Percentiles rank a stretch among this genome's conserved stretches.
Evolutionary conservation across 2,329 filamentous ascomycete species (phyloP).

Genomic region (Colletotrichum agaves): DNA sequence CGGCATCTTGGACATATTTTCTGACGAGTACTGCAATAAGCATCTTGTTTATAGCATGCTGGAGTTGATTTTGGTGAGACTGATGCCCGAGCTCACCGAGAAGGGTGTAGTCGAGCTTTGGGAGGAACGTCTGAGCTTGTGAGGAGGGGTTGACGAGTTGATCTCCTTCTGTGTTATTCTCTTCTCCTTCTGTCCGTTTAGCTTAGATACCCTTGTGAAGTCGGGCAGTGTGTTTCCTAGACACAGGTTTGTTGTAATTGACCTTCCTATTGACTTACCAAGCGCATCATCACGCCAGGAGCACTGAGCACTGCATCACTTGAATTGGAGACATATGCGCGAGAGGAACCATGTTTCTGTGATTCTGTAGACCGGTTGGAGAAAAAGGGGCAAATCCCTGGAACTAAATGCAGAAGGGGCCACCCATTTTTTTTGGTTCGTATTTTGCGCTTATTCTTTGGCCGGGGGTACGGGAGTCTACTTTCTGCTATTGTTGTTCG

Average conservation of each 20-base stretch:
- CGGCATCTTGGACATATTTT: conserved; percentile 77
- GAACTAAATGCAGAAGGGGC: conserved; percentile 37
- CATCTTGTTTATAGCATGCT: conserved; percentile 86
- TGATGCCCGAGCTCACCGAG: conserved; percentile 86
- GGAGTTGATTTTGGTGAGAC: conserved; percentile 81
- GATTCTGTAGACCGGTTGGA: conserved; percentile 21
- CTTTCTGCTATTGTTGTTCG: neutral
- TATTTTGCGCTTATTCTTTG: conserved; percentile 19
- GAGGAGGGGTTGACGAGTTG: neutral
- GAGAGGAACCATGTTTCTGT: conserved; percentile 17
- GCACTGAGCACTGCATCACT: too few relatives aligned
- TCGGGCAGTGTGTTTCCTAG: neutral
- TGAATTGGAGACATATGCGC: neutral
- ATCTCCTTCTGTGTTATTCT: neutral
- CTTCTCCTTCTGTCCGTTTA: neutral
- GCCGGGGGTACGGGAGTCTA: conserved; percentile 12
- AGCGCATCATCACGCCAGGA: neutral
- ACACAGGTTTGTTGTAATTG: neutral
- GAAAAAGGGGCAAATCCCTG: conserved; percentile 24
- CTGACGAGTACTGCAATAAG: conserved; percentile 90
- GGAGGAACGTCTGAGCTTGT: conserved; percentile 71
- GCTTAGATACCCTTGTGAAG: conserved; percentile 34
- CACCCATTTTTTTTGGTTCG: conserved; percentile 18
- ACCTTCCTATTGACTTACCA: too few relatives aligned
- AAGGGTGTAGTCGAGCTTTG: conserved; percentile 77